These are phyloP conservation scores for Amaranthus tricolor DNA, from an alignment of 179 eudicot species.

Conservation along the genomic window DNA sequence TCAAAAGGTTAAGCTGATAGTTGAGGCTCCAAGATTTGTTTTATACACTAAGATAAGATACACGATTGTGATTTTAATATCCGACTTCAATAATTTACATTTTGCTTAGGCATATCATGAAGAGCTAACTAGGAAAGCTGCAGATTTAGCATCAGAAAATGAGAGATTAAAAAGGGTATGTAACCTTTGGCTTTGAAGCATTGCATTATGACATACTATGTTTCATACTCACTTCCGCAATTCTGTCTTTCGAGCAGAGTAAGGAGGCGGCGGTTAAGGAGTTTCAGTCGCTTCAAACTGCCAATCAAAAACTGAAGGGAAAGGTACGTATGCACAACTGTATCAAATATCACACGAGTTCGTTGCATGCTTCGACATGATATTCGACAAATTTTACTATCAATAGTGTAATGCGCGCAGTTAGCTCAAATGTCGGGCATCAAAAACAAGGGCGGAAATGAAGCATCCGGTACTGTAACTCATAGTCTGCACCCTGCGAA, in stretches of 20 bases:
- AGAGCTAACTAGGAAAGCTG: conserved; percentile 60
- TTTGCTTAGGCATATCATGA: conserved; percentile 53
- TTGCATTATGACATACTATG: neutral
- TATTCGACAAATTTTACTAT: neutral
- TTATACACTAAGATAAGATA: too few species aligned
- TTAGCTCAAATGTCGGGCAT: conserved; percentile 22
- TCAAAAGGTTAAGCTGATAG: too few species aligned
- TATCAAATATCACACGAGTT: neutral
- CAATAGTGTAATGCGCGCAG: conserved; percentile 15
- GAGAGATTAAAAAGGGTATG: conserved; percentile 58
- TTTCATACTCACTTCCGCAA: neutral
- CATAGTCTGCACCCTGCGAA: conserved; percentile 22
- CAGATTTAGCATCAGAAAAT: conserved; percentile 54
- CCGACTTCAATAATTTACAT: neutral
- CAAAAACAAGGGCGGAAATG: conserved; percentile 14
- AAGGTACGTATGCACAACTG: conserved; percentile 18
- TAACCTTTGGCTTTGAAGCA: neutral
- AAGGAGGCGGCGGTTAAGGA: conserved; percentile 51
- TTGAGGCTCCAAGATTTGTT: too few species aligned
- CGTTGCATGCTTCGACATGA: neutral
- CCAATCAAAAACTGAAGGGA: conserved; percentile 27
- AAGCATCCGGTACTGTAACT: conserved; percentile 19
- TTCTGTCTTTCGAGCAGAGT: conserved; percentile 31
- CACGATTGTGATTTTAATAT: neutral
- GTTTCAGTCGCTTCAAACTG: conserved; percentile 25